A percentile compares a stretch with the other conserved stretches of the same genome.
Evolutionary conservation across 805 yeast genomes (phyloP).

Genomic region (Ogataea pignaliae): DNA sequence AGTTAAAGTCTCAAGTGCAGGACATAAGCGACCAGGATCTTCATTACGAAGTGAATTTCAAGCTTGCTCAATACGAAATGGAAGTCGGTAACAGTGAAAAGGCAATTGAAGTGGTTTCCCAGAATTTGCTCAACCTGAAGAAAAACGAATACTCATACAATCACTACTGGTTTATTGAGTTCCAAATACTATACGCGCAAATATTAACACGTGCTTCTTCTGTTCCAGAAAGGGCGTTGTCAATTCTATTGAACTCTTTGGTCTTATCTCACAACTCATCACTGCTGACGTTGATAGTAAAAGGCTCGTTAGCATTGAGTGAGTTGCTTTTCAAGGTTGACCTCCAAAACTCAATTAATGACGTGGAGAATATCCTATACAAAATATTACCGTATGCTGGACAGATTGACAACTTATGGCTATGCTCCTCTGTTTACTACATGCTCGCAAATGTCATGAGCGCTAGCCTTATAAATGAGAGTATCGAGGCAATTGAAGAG

Average conservation of each 20-base stretch:
- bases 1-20: slow-evolving; percentile 27
- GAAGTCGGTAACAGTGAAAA: slow-evolving; percentile 18
- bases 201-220: slow-evolving; percentile 37
- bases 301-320: slow-evolving; percentile 43
- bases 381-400: slow-evolving; percentile 42
- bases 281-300: slow-evolving; percentile 39
- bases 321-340: slow-evolving; percentile 40
- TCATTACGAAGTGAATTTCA: slow-evolving; percentile 23
- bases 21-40: slow-evolving; percentile 30
- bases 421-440: slow-evolving; percentile 36
- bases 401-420: slow-evolving; percentile 34
- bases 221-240: slow-evolving; percentile 45
- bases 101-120: slow-evolving; percentile 19
- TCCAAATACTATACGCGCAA: slow-evolving; percentile 43
- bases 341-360: slow-evolving; percentile 23
- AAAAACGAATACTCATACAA: slow-evolving; percentile 27
- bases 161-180: slow-evolving; percentile 40
- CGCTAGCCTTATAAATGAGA: slow-evolving; percentile 10
- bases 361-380: slow-evolving; percentile 38
- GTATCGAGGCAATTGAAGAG: not conserved
- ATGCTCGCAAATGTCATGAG: slow-evolving; percentile 26
- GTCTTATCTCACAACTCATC: slow-evolving; percentile 45
- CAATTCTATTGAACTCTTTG: slow-evolving; percentile 46
- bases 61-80: slow-evolving; percentile 21
- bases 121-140: slow-evolving; percentile 18